These are phyloP conservation scores for Colletotrichum lentis DNA, from an alignment of 2,329 filamentous ascomycete species.

Conservation along the genomic window DNA sequence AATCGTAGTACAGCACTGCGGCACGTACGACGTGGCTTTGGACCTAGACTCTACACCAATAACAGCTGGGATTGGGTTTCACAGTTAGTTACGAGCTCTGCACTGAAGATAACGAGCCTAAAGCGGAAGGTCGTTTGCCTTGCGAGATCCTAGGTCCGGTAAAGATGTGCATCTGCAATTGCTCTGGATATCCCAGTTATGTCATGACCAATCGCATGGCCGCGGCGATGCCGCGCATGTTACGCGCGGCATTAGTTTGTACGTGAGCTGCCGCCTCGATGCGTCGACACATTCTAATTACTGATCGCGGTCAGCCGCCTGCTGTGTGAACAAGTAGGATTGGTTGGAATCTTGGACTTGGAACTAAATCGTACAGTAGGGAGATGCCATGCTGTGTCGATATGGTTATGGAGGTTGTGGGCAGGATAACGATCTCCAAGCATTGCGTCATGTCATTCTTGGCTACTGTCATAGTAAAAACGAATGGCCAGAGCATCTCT, in stretches of 20 bases:
- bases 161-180: too few relatives aligned
- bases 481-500: too few relatives aligned
- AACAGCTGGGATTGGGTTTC: too few relatives aligned
- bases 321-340: not conserved
- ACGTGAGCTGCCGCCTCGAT: not conserved
- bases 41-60: too few relatives aligned
- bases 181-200: not conserved
- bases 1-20: too few relatives aligned
- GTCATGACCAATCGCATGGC: not conserved
- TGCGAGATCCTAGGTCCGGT: not conserved
- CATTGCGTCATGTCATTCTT: not conserved
- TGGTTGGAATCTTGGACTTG: not conserved
- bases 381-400: too few relatives aligned
- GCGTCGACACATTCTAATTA: not conserved
- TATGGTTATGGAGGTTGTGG: not conserved
- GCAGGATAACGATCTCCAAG: not conserved
- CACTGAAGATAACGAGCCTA: too few relatives aligned
- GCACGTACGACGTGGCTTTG: too few relatives aligned
- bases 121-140: slow-evolving; percentile 5
- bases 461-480: not conserved
- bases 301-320: not conserved
- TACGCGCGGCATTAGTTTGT: not conserved
- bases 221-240: not conserved
- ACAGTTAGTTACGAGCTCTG: too few relatives aligned
- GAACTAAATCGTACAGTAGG: too few relatives aligned